Evolutionary conservation across 495 filamentous ascomycete species (phyloP), one percentile per base, ranked within the genome.

Genomic region (Trichoderma reesei): DNA sequence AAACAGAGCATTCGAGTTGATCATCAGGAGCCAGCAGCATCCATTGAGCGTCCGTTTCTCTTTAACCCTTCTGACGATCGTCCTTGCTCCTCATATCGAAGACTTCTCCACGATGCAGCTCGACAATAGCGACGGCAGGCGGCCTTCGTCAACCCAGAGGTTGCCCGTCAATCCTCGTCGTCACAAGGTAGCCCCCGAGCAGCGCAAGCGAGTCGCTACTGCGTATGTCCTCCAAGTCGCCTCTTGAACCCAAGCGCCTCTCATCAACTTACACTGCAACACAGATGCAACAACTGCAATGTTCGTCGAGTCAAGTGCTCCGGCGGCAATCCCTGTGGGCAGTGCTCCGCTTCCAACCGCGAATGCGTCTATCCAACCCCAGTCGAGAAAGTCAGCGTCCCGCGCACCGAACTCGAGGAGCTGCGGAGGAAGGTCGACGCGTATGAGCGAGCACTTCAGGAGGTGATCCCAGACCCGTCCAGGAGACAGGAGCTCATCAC

Each of bases 201-300:
- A 72, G 63, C 62, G 74, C 31, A 75, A 75, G 65, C 69, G 74
- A 13, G 74, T 76, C 13, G 69, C 69, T 33, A 72, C 69, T 6
- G 74, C 74, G 74, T 73, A 48, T 68, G 72, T 71, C 11, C 31
- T 26, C 6, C 33, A 42, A 18, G 11, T 5, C n/a, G 16, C 14
- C 39, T 16, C 20, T 20, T 16, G 38, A 65, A 8, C n/a, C 42
- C 44, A 20, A 54, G 20, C 31, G 38, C 51, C 41, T 59, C 63
- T 26, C 6, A 18, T 65, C 38, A 46, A 63, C 37, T 36, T 61
- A 20, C 64, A 8, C 65, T 65, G 26, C 65, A 62, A 41, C 62
- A 63, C 64, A 78, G 76, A 20, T 79, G 76, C 69, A 78, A 79
- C 65, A 68, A 67, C 63, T 79, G 76, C 72, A 79, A 79, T 67